Evolutionary conservation across 331 rosid genomes (phyloP), one percentile per base, ranked within the genome.

Genomic region (Spiraea crenata): DNA sequence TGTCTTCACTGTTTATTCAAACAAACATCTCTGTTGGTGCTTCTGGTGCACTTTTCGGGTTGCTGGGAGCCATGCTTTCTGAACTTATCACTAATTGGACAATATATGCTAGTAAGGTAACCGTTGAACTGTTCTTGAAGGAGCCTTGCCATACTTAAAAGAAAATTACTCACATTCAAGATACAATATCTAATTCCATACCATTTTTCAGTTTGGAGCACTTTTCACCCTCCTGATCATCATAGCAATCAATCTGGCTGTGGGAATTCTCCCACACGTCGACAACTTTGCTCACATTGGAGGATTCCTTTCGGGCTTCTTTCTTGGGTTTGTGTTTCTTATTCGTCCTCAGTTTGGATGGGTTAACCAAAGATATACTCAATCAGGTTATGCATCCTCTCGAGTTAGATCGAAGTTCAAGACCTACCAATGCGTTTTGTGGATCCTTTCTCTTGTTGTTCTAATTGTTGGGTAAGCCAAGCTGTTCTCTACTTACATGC

Each of bases 231-330:
- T 93, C 35, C 76, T 93, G 77, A 45, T 91, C 77, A 87, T 93
- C 83, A 78, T 93, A 64, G 92, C 60, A 20, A 41, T 91, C 80
- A 93, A 93, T 74, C 88, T 93, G 77, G 99, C 90, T 4, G 93
- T 89, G 67, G 99, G 99, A 65, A 87, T 87, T 68, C 97, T 93
- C 57, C 99, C 99, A 67, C 97, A 89, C 7, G 90, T 93, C 74
- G 99, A 93, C 83, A 93, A 93, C 77, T 93, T 93, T 74, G 97
- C 97, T 63, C 99, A 93, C 74, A 87, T 93, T 48, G 99, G 99
- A 72, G 99, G 99, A 77, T 93, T 93, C 48, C 57, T 91, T 70
- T 80, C 97, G 3, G 97, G 99, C 17, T 89, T 91, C 80, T 85
- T 93, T 70, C 85, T 93, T 5, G 99, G 99, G 64, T 91, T 93